Evolutionary conservation across 345 rosid genomes (phyloP).

Genomic region (Alliaria petiolata): DNA sequence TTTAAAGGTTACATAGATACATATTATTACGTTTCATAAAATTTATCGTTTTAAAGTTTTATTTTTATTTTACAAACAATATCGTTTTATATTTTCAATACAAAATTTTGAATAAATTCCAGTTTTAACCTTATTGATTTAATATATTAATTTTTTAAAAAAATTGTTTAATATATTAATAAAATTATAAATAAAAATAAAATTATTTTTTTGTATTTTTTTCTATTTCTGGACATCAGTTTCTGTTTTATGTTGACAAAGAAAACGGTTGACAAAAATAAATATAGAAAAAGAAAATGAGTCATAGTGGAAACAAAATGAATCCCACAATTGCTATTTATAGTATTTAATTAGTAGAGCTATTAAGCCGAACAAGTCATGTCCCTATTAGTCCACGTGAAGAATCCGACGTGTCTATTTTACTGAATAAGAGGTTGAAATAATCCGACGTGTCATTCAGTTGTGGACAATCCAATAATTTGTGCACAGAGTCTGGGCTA

Average conservation of each 20-base stretch:
- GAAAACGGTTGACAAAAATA: not conserved
- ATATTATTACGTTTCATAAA: too few relatives aligned
- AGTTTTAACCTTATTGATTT: too few relatives aligned
- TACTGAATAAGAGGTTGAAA: slow-evolving; percentile 9
- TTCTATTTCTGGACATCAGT: not conserved
- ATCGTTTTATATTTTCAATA: too few relatives aligned
- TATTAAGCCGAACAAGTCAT: not conserved
- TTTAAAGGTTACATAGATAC: not conserved
- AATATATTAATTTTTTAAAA: too few relatives aligned
- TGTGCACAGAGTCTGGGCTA: not conserved
- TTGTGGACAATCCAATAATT: slow-evolving; percentile 16
- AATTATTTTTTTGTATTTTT: not conserved
- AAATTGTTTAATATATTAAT: too few relatives aligned
- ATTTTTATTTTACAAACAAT: too few relatives aligned
- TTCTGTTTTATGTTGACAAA: not conserved
- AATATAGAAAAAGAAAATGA: not conserved
- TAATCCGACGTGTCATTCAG: slow-evolving; percentile 27
- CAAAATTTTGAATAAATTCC: too few relatives aligned
- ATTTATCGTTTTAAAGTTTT: too few relatives aligned
- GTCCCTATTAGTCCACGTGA: slow-evolving; percentile 37
- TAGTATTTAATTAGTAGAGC: not conserved
- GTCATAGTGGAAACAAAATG: slow-evolving; percentile 2
- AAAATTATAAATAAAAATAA: too few relatives aligned
- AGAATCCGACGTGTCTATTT: slow-evolving; percentile 13
- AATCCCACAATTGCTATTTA: not conserved